Conservation (phyloP, 2,329 filamentous ascomycete species). For the Penicillium freii region DNA sequence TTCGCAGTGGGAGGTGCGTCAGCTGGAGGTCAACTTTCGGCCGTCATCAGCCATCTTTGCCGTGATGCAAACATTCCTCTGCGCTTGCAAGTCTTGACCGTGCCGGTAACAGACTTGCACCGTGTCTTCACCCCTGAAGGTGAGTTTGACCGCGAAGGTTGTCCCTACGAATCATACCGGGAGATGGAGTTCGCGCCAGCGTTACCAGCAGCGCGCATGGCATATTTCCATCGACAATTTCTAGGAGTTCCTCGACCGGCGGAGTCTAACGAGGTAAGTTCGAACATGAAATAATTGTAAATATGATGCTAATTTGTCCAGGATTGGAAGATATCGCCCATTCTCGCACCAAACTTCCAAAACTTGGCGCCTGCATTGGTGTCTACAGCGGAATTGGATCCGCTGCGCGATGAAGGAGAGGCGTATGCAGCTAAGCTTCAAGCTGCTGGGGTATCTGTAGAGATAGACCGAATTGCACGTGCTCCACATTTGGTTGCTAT, state of each 20-base stretch:
- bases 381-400: slow-evolving; percentile 43
- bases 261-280: slow-evolving; percentile 35
- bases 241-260: slow-evolving; percentile 39
- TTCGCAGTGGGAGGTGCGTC: slow-evolving; percentile 42
- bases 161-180: slow-evolving; percentile 41
- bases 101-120: slow-evolving; percentile 40
- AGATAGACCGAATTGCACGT: slow-evolving; percentile 31
- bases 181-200: slow-evolving; percentile 40
- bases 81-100: slow-evolving; percentile 38
- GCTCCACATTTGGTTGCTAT: slow-evolving; percentile 36
- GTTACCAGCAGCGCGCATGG: slow-evolving; percentile 39
- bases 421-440: slow-evolving; percentile 40
- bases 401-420: slow-evolving; percentile 44
- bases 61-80: slow-evolving; percentile 39
- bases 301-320: slow-evolving; percentile 17
- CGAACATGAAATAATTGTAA: neutral
- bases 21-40: slow-evolving; percentile 42
- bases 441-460: slow-evolving; percentile 35
- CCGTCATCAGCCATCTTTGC: slow-evolving; percentile 41
- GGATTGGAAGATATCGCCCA: slow-evolving; percentile 46
- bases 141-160: slow-evolving; percentile 35
- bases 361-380: slow-evolving; percentile 41
- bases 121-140: slow-evolving; percentile 37
- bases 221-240: slow-evolving; percentile 41
- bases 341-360: slow-evolving; percentile 37